Evolutionary conservation across 768 basidiomycete genomes (phyloP).

Genomic region (Sporobolomyces roseus): DNA sequence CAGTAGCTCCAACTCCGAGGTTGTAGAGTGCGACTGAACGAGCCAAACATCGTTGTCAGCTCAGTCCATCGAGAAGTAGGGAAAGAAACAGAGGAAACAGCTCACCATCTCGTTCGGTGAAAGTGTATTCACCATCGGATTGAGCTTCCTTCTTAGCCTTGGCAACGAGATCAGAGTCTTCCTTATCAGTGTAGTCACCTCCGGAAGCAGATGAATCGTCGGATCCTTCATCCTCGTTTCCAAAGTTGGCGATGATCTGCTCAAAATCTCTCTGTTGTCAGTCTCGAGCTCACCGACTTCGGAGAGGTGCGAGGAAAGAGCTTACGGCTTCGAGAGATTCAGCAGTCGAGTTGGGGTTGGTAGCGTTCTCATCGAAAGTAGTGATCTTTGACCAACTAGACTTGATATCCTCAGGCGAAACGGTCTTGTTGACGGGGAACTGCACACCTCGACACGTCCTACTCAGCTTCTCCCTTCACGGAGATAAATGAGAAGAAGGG

Average conservation of each 20-base stretch:
- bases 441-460: slow-evolving; percentile 9
- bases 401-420: slow-evolving; percentile 75
- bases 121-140: slow-evolving; percentile 63
- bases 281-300: neutral
- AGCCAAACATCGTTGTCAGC: slow-evolving; percentile 46
- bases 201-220: slow-evolving; percentile 35
- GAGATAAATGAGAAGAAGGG: neutral
- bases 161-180: slow-evolving; percentile 75
- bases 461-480: neutral
- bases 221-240: slow-evolving; percentile 49
- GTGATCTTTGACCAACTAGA: slow-evolving; percentile 79
- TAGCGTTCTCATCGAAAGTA: slow-evolving; percentile 77
- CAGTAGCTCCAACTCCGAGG: slow-evolving; percentile 87
- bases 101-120: slow-evolving; percentile 58
- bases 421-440: slow-evolving; percentile 71
- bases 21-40: slow-evolving; percentile 93
- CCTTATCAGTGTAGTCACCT: slow-evolving; percentile 56
- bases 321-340: slow-evolving; percentile 73
- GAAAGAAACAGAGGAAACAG: neutral
- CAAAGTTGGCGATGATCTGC: slow-evolving; percentile 61
- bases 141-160: slow-evolving; percentile 67
- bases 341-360: slow-evolving; percentile 67
- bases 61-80: neutral
- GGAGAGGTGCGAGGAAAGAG: neutral
- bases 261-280: neutral